Evolutionary conservation across 1,284 basidiomycete species (phyloP), one percentile per base, ranked within the genome.

Genomic region (Boletus calvinii): DNA sequence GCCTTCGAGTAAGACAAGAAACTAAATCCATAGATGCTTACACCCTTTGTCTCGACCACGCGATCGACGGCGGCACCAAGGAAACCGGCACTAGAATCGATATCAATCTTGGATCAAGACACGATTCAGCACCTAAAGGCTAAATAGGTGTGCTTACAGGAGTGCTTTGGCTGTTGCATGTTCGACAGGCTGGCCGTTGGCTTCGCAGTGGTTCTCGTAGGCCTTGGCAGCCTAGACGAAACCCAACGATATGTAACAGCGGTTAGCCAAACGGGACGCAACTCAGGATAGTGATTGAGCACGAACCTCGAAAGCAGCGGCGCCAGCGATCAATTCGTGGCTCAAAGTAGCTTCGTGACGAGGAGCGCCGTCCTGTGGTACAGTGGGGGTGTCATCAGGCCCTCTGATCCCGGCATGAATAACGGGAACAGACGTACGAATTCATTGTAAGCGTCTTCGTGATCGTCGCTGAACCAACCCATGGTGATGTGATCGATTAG

Each of bases 41-140:
- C 61, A 32, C 61, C 61, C 35, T 62, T 64, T n/a, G 61, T 64
- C 48, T 66, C 62, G 1, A 4, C n/a, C 29, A 66, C n/a, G 0
- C 20, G 56, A 38, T 42, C 24, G 13, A 34, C 1, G 2, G 39
- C 59, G 4, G 46, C 60, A 32, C 11, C 61, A 22, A 30, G n/a
- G 1, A 66, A 10, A 13, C 53, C 62, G 10, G 51, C 61, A 0
- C 61, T 62, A 18, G n/a, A 32, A 15, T 38, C 8, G 8, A 37
- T 30, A 22, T 53, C 24, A 48, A 2, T 26, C 26, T 24, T 26
- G 26, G 6, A 26, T 32, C 31, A 11, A 29, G 7, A 32, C 13
- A 34, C 2, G 1, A n/a, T 18, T 26, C 1, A 2, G 8, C 2
- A 9, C 29, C 29, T 6, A 26, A 26, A 26, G 26, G 26, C 3